Base-by-base conservation (phyloP, 768 basidiomycete genomes). In the Pholiota conissans region DNA sequence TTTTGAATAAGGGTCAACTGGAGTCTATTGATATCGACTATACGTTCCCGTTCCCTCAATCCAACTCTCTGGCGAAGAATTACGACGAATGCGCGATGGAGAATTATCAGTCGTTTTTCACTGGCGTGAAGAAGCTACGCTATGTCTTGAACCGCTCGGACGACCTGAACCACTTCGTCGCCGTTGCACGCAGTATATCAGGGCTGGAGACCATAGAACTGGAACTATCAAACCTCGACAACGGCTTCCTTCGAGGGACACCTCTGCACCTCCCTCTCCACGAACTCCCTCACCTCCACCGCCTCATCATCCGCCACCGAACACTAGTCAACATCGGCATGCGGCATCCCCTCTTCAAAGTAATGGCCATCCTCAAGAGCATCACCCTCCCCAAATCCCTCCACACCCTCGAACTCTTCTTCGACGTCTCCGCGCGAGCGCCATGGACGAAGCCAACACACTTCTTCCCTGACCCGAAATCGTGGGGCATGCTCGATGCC, bases 21-120 rank as follows among this genome's bases (percentile, higher is more conserved):
- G 57, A 57, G 29, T 56, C 59, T 14, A 32, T 63, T 40, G 57
- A 59, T 49, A 59, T 63, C 40, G 63, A 63, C 39, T 61, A 59
- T 28, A 56, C 59, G 3, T 63, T 63, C 16, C 63, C 63, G 4
- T 59, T 61, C 30, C 54, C 57, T 1, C 18, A 35, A 3, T n/a
- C 28, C 29, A 29, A 26, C n/a, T n/a, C n/a, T 24, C 32, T 49
- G 5, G 11, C 53, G 45, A 49, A 56, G 16, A 14, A 49, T 10
- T 24, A 52, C n/a, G 30, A 35, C 16, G 46, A 34, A 14, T 52
- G 8, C 18, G 42, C 55, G 14, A 50, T 55, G 22, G 30, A 37
- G 20, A 42, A 51, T 24, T 59, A 51, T 48, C 18, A 26, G 13
- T 52, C 52, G 16, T 52, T 54, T 13, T 56, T 61, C 16, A 58